These are phyloP conservation scores for Penicillium coprophilum DNA, from an alignment of 495 filamentous ascomycete species.

Conservation along the genomic window DNA sequence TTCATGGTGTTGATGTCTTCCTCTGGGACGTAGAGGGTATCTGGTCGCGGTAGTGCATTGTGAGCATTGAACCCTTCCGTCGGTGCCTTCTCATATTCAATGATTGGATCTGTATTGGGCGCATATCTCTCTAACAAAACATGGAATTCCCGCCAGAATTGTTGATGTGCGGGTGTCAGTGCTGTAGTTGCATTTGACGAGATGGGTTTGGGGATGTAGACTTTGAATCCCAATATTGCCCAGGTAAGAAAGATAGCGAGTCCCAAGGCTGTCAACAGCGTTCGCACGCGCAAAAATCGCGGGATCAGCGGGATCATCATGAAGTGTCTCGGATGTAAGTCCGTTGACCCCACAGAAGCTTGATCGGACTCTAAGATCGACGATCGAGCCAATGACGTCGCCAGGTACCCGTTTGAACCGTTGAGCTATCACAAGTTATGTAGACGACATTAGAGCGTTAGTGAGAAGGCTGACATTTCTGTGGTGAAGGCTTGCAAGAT, in stretches of 20 bases:
- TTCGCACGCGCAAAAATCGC: slow-evolving; percentile 20
- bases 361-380: not conserved
- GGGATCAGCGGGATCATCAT: slow-evolving; percentile 4
- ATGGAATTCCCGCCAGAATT: slow-evolving; percentile 23
- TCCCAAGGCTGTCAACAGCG: slow-evolving; percentile 21
- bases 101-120: slow-evolving; percentile 3
- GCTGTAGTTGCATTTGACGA: not conserved
- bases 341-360: not conserved
- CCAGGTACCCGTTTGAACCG: not conserved
- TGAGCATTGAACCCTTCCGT: slow-evolving; percentile 23
- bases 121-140: slow-evolving; percentile 13
- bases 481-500: not conserved
- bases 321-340: not conserved
- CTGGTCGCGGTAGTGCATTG: slow-evolving; percentile 15
- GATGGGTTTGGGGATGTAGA: slow-evolving; percentile 1
- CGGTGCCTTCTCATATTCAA: slow-evolving; percentile 18
- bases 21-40: slow-evolving; percentile 12
- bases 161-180: slow-evolving; percentile 17
- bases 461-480: not conserved
- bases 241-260: slow-evolving; percentile 27
- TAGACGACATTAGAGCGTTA: not conserved
- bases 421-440: not conserved
- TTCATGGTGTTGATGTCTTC: slow-evolving; percentile 28
- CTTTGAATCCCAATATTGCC: slow-evolving; percentile 10
- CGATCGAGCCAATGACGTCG: not conserved